Evolutionary conservation across 306 rosid genomes (phyloP).

Genomic region (Quercus parvula): DNA sequence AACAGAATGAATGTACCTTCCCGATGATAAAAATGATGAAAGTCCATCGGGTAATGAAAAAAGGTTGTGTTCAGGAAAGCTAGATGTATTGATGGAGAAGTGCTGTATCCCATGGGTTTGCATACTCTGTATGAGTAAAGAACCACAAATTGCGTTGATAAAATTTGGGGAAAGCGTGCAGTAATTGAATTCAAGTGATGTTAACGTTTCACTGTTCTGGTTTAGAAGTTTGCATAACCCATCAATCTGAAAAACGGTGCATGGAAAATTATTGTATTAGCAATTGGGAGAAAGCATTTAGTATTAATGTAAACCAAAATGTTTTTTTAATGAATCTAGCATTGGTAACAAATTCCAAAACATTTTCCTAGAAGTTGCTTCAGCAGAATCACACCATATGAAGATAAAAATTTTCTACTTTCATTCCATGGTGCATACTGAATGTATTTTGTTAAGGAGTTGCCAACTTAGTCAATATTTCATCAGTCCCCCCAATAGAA

Average conservation of each 20-base stretch:
- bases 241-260: slow-evolving; percentile 52
- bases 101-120: slow-evolving; percentile 59
- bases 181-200: slow-evolving; percentile 71
- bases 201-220: slow-evolving; percentile 65
- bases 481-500: not conserved
- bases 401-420: slow-evolving; percentile 19
- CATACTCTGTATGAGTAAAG: slow-evolving; percentile 38
- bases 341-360: not conserved
- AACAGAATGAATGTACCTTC: slow-evolving; percentile 51
- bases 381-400: slow-evolving; percentile 2
- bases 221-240: slow-evolving; percentile 74
- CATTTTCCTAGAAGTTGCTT: slow-evolving; percentile 1
- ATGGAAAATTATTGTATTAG: slow-evolving; percentile 33
- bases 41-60: slow-evolving; percentile 63
- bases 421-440: not conserved
- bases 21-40: slow-evolving; percentile 61
- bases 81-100: slow-evolving; percentile 60
- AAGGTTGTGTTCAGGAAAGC: slow-evolving; percentile 40
- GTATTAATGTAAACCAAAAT: slow-evolving; percentile 5
- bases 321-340: not conserved
- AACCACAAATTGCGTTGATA: slow-evolving; percentile 52
- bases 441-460: not conserved
- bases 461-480: not conserved
- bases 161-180: slow-evolving; percentile 57
- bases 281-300: slow-evolving; percentile 22